Evolutionary conservation across 2,329 filamentous ascomycete genomes (phyloP).

Genomic region (Coleophoma cylindrospora): DNA sequence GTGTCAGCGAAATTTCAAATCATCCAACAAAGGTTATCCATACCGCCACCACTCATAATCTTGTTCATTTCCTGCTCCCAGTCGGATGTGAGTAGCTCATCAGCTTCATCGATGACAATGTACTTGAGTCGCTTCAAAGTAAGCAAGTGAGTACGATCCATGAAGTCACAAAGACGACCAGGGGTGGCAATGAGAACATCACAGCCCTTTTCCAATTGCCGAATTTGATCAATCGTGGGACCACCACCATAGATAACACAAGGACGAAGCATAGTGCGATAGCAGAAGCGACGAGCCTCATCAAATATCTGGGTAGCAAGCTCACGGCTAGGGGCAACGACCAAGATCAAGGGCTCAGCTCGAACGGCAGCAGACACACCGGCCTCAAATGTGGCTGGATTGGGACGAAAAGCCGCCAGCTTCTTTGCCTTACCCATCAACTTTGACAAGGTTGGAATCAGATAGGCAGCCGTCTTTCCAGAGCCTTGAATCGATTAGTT

Average conservation of each 20-base stretch:
- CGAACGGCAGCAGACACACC: constrained; percentile 44
- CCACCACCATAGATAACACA: constrained; percentile 86
- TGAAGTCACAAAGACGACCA: constrained; percentile 80
- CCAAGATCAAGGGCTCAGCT: constrained; percentile 82
- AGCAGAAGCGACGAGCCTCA: constrained; percentile 87
- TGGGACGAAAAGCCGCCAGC: constrained; percentile 72
- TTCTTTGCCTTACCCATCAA: constrained; percentile 96
- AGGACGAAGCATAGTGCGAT: constrained; percentile 89
- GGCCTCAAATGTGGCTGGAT: constrained; percentile 49
- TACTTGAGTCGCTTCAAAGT: constrained; percentile 74
- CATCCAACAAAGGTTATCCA: constrained; percentile 26
- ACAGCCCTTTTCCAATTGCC: constrained; percentile 75
- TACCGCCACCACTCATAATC: constrained; percentile 79
- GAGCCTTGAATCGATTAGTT: constrained; percentile 58
- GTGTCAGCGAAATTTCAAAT: constrained; percentile 9
- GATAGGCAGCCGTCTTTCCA: constrained; percentile 90
- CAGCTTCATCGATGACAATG: constrained; percentile 86
- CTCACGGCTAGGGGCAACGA: constrained; percentile 85
- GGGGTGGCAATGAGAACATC: constrained; percentile 87
- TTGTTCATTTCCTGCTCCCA: constrained; percentile 73
- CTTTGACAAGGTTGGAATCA: constrained; percentile 83
- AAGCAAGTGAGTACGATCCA: constrained; percentile 63
- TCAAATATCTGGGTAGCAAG: constrained; percentile 93
- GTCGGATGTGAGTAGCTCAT: constrained; percentile 78
- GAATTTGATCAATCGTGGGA: constrained; percentile 62